phyloP scores from a whole-genome alignment of 1,139 yeast species.

The Diutina scorzettiae region DNA sequence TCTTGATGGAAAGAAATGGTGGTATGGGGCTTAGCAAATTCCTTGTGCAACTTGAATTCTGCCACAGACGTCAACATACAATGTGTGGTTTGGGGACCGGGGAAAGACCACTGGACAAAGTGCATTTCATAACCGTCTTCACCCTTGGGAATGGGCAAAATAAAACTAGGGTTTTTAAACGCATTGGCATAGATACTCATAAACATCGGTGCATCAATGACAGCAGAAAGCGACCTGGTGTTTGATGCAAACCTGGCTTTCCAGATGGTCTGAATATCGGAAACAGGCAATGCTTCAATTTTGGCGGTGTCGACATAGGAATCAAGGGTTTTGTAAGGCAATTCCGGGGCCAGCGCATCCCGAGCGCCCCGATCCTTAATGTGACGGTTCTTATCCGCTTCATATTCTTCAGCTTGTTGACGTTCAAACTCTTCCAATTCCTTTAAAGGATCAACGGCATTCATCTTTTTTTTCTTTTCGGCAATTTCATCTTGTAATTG shows the following conservation, averaged over 20 bases:
- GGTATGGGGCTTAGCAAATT: slow-evolving; percentile 92
- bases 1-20: slow-evolving; percentile 84
- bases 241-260: slow-evolving; percentile 66
- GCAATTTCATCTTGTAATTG: slow-evolving; percentile 53
- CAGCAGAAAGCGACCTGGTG: slow-evolving; percentile 54
- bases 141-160: slow-evolving; percentile 55
- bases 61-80: slow-evolving; percentile 87
- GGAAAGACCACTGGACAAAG: slow-evolving; percentile 89
- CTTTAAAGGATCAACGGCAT: slow-evolving; percentile 56
- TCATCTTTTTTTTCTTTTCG: slow-evolving; percentile 41
- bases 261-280: slow-evolving; percentile 80
- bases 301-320: slow-evolving; percentile 65
- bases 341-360: slow-evolving; percentile 29
- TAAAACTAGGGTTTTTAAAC: slow-evolving; percentile 61
- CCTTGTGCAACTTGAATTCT: slow-evolving; percentile 83
- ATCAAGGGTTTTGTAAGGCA: slow-evolving; percentile 60
- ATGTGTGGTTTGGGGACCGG: slow-evolving; percentile 75
- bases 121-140: slow-evolving; percentile 67
- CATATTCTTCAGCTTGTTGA: slow-evolving; percentile 17
- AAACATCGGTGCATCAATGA: slow-evolving; percentile 44
- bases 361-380: slow-evolving; percentile 33
- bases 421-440: slow-evolving; percentile 50
- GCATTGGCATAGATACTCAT: slow-evolving; percentile 55
- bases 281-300: slow-evolving; percentile 37
- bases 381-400: slow-evolving; percentile 18